Percentiles rank a stretch among this genome's conserved stretches.
phyloP scores from a whole-genome alignment of 2,329 filamentous ascomycete genomes.

The Neospermospora avenae region DNA sequence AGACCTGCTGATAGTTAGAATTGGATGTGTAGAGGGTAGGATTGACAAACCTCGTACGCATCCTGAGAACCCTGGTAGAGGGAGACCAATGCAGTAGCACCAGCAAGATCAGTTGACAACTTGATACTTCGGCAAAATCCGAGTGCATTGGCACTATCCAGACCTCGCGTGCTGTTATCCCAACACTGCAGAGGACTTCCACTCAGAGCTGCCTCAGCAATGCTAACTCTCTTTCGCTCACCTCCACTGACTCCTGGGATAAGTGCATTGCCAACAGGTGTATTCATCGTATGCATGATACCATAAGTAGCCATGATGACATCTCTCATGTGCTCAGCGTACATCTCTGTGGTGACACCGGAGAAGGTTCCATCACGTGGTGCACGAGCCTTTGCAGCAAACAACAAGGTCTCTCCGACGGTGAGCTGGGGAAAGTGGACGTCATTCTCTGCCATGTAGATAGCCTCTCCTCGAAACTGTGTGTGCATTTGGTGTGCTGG shows the following conservation, averaged over 20 bases:
- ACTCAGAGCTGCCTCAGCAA: constrained; percentile 66
- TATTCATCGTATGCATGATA: constrained; percentile 66
- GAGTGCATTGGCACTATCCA: constrained; percentile 70
- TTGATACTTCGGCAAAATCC: constrained; percentile 67
- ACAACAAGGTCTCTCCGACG: constrained; percentile 68
- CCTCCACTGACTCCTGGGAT: constrained; percentile 65
- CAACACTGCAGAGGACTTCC: constrained; percentile 63
- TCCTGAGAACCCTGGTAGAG: constrained; percentile 69
- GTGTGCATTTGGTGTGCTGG: constrained; percentile 49
- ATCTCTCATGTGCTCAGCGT: constrained; percentile 39
- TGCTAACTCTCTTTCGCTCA: constrained; percentile 73
- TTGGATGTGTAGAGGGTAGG: background rate
- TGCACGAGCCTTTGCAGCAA: constrained; percentile 65
- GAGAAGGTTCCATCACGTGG: constrained; percentile 49
- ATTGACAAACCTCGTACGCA: constrained; percentile 51
- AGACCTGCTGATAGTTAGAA: constrained; percentile 37
- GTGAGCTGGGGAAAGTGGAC: constrained; percentile 74
- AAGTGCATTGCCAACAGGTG: constrained; percentile 70
- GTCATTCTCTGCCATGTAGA: constrained; percentile 69
- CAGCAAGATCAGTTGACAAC: constrained; percentile 59
- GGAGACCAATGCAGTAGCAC: constrained; percentile 62
- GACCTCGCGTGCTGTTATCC: constrained; percentile 71
- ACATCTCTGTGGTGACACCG: constrained; percentile 44
- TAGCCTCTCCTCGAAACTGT: constrained; percentile 54
- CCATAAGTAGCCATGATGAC: constrained; percentile 70